phyloP scores from a whole-genome alignment of 306 rosid genomes.

The Pyrus pyrifolia region DNA sequence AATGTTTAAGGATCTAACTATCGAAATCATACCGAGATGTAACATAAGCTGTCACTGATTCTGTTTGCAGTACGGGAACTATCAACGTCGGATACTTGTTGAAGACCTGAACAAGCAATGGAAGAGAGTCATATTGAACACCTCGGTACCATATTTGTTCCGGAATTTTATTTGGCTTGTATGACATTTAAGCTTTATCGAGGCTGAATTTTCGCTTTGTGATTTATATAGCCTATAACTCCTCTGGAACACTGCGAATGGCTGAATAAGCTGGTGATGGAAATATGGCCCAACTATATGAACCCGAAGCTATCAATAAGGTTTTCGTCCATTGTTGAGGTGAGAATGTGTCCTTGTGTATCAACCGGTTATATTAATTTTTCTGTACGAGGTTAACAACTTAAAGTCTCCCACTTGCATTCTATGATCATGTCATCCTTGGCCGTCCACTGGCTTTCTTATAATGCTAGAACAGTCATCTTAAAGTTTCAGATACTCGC shows the following conservation, averaged over 20 bases:
- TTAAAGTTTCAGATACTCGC: not conserved
- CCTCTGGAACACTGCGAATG: conserved; percentile 96
- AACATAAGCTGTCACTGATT: conserved; percentile 20
- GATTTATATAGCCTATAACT: conserved; percentile 55
- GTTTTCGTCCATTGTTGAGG: conserved; percentile 75
- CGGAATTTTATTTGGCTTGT: conserved; percentile 2
- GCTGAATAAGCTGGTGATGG: conserved; percentile 73
- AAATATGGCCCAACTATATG: conserved; percentile 67
- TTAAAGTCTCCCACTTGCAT: not conserved
- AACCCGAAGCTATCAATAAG: conserved; percentile 63
- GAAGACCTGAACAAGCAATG: conserved; percentile 89
- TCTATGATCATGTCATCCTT: not conserved
- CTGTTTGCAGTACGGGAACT: conserved; percentile 67
- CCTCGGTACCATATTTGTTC: conserved; percentile 42
- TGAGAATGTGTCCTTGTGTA: conserved; percentile 23
- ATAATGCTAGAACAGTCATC: not conserved
- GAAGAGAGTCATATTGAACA: conserved; percentile 56
- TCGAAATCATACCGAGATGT: conserved; percentile 7
- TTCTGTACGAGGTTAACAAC: not conserved
- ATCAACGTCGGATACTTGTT: conserved; percentile 63
- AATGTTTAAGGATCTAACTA: not conserved
- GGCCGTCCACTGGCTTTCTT: too few species aligned
- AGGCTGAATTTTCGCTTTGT: conserved; percentile 11
- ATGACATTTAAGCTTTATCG: not conserved
- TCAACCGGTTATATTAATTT: not conserved